Evolutionary conservation across 768 basidiomycete species (phyloP), one percentile per base, ranked within the genome.

Genomic region (Boletus barrowsii): DNA sequence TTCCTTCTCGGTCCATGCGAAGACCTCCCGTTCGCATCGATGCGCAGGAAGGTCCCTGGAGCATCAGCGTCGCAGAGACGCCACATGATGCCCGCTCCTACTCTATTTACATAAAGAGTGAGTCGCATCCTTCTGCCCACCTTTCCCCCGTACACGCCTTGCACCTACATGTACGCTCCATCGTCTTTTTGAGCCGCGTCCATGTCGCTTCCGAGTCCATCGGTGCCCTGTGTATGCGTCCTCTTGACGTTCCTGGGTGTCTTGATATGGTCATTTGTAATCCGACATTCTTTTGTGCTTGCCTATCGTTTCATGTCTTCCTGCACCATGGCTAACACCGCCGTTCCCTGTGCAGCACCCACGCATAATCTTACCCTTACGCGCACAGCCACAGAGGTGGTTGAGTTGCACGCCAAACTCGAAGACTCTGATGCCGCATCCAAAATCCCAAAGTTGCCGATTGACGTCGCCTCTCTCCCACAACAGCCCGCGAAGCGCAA

Each of bases 61-160:
- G 83, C 64, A 83, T 94, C 67, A 90, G 88, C 68, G 90, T 93
- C 59, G 92, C 92, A 58, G 89, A 92, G 75, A 86, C 83, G 49
- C 88, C 88, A 22, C 81, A 90, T 68, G 86, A 88, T 71, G 68
- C 83, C 43, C 76, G 78, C 59, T 70, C 69, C 53, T 93, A 87
- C 75, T 86, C 82, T 67, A 80, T 93, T 66, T 93, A 93, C 77
- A 83, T 93, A 73, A 93, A 92, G 81, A 93, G 91, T 93, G 72
- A 78, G 89, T 62, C 54, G 50, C 45, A 57, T 60, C 57, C 45
- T 60, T 61, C 47, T 51, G 33, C 59, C 63, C 65, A 60, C 66
- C 55, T 53, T 55, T 65, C 58, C 52, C 58, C 62, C 61, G 57
- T 9, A 29, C 50, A 54, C 39, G 42, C 49, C 58, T 48, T 18